These are phyloP conservation scores for Penicillium sp. DNA, from an alignment of 2,329 filamentous ascomycete species.

Conservation along the genomic window DNA sequence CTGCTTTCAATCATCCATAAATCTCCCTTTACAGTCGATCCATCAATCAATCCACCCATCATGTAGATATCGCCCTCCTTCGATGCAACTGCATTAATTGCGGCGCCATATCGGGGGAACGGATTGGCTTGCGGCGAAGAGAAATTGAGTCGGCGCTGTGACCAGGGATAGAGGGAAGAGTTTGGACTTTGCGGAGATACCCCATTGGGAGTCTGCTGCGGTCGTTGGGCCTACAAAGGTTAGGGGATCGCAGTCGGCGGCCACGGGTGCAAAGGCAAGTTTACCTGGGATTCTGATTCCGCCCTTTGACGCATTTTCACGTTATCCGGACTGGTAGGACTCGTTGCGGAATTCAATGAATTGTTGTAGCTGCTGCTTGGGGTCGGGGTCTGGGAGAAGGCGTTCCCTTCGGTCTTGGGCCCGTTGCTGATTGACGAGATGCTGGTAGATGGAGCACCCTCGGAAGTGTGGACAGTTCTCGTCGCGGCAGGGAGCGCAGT, in stretches of 20 bases:
- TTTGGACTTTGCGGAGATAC: slow-evolving; percentile 57
- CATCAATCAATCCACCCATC: slow-evolving; percentile 95
- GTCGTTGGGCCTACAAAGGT: slow-evolving; percentile 29
- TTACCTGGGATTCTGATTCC: slow-evolving; percentile 56
- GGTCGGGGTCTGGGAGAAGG: slow-evolving; percentile 57
- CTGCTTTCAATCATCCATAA: slow-evolving; percentile 96
- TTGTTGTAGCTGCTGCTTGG: slow-evolving; percentile 70
- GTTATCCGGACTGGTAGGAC: slow-evolving; percentile 64
- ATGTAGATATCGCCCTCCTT: slow-evolving; percentile 97
- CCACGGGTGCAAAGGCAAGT: slow-evolving; percentile 16
- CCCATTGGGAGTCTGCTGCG: slow-evolving; percentile 56
- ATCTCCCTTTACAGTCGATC: slow-evolving; percentile 93
- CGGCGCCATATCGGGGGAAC: slow-evolving; percentile 94
- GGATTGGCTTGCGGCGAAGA: slow-evolving; percentile 78
- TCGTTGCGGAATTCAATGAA: slow-evolving; percentile 66
- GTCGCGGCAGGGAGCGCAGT: slow-evolving; percentile 52
- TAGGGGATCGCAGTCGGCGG: not conserved
- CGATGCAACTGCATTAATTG: slow-evolving; percentile 86
- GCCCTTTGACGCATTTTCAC: slow-evolving; percentile 56
- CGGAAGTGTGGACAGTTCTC: slow-evolving; percentile 57
- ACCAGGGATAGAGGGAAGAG: slow-evolving; percentile 91
- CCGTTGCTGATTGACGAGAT: slow-evolving; percentile 51
- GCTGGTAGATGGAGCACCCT: slow-evolving; percentile 46
- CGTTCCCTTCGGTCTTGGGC: slow-evolving; percentile 34
- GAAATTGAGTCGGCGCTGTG: slow-evolving; percentile 82